Percentiles rank a stretch among this genome's conserved stretches.
Evolutionary conservation across 202 grass and related monocot species (phyloP).

Genomic region (Eragrostis tef): DNA sequence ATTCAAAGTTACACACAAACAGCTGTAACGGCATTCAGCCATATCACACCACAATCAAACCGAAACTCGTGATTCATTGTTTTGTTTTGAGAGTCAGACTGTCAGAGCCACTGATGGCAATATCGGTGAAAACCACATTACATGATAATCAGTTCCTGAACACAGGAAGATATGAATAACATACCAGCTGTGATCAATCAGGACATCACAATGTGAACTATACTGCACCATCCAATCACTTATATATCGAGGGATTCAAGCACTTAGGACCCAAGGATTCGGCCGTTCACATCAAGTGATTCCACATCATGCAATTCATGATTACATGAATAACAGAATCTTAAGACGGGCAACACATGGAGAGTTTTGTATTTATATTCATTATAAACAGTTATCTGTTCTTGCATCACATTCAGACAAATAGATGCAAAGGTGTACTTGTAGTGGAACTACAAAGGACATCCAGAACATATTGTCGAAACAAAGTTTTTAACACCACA

Average conservation of each 20-base stretch:
- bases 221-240: conserved; percentile 45
- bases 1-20: conserved; percentile 36
- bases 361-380: conserved; percentile 48
- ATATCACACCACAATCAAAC: conserved; percentile 35
- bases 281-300: conserved; percentile 8
- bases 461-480: conserved; percentile 39
- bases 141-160: conserved; percentile 23
- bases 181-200: conserved; percentile 26
- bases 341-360: conserved; percentile 17
- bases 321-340: conserved; percentile 41
- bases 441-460: conserved; percentile 29
- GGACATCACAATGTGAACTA: conserved; percentile 18
- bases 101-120: conserved; percentile 14
- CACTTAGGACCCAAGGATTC: neutral
- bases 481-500: conserved; percentile 40
- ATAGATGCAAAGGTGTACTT: conserved; percentile 45
- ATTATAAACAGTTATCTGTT: conserved; percentile 44
- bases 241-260: conserved; percentile 19
- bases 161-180: neutral
- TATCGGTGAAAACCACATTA: neutral
- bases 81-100: conserved; percentile 21
- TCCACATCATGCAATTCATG: conserved; percentile 54
- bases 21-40: conserved; percentile 31
- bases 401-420: conserved; percentile 48
- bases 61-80: conserved; percentile 41